phyloP scores from a whole-genome alignment of 2,329 filamentous ascomycete species.

The Penicillium frequentans region DNA sequence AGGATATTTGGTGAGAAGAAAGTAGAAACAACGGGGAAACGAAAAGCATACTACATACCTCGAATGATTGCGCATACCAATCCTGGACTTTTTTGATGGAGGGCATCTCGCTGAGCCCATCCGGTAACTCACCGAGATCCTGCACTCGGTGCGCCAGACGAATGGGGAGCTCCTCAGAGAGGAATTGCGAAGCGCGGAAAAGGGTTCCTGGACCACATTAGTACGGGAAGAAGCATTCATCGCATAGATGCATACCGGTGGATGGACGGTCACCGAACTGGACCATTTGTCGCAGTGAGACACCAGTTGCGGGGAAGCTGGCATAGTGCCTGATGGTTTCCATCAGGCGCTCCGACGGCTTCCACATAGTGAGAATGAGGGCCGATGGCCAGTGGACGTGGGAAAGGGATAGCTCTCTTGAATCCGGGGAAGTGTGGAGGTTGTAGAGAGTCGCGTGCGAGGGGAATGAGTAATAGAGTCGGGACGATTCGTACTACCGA shows the following conservation, averaged over 20 bases:
- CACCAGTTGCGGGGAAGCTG: constrained; percentile 92
- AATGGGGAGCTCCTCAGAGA: constrained; percentile 96
- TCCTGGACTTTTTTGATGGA: constrained; percentile 93
- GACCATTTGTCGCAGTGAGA: constrained; percentile 97
- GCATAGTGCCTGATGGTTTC: constrained; percentile 97
- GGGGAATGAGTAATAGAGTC: constrained; percentile 11
- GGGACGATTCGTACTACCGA: constrained; percentile 27
- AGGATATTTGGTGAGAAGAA: not conserved
- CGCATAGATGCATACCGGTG: constrained; percentile 62
- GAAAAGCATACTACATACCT: constrained; percentile 60
- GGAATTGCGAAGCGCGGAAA: constrained; percentile 96
- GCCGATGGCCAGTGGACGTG: constrained; percentile 25
- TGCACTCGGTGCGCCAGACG: constrained; percentile 94
- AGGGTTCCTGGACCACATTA: constrained; percentile 67
- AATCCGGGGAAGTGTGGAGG: constrained; percentile 6
- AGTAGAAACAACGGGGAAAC: not conserved
- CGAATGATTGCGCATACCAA: constrained; percentile 99
- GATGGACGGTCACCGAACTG: constrained; percentile 96
- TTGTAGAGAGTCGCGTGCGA: constrained; percentile 10
- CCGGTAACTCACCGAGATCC: constrained; percentile 86
- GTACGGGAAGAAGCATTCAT: not conserved
- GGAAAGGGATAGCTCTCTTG: not conserved
- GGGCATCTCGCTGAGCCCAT: constrained; percentile 96
- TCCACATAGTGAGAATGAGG: constrained; percentile 71
- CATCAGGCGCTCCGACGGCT: constrained; percentile 85